Evolutionary conservation across 805 yeast genomes (phyloP), one percentile per base, ranked within the genome.

Genomic region (Saitoella complicata): DNA sequence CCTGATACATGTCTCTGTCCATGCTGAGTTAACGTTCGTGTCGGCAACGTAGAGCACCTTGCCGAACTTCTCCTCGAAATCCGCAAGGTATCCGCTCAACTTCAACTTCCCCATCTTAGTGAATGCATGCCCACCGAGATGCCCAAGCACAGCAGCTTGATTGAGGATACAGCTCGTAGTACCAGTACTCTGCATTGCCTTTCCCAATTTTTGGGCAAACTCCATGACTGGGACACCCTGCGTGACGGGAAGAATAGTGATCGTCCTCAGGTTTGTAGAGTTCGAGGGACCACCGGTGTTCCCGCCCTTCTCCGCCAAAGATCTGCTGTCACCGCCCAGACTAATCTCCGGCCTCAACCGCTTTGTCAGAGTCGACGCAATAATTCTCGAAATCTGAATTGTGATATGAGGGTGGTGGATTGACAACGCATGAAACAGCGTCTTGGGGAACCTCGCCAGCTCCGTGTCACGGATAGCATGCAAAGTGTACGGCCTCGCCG

Each of bases 401-500:
- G 93, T 84, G 35, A 88, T 79, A 0, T 93, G 74, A 1, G 98
- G 97, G 55, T 83, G 80, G 51, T 79, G 82, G 40, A 81, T 60
- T 0, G 95, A 85, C 32, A 88, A 67, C 57, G 81, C 72, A 52
- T 87, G 95, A 61, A 91, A 87, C 44, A 91, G 66, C 0, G 86
- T 74, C 63, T 95, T 73, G 10, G 98, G 97, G 45, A 88, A 82
- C 57, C 95, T 70, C 0, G 95, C 96, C 31, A 88, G 68, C 60
- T 91, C 98, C 0, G 96, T 81, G 52, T 88, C 97, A 56, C 98
- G 69, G 0, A 88, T 82, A 0, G 97, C 94, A 37, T 84, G 75
- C 51, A 81, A 71, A 0, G 87, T 76, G 41, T 70, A 70, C 3
- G 75, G 70, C 57, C 93, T 71, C 46, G 76, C 70, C 7, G 80